Evolutionary conservation across 441 rosid genomes (phyloP).

Genomic region (Adansonia gregorii): DNA sequence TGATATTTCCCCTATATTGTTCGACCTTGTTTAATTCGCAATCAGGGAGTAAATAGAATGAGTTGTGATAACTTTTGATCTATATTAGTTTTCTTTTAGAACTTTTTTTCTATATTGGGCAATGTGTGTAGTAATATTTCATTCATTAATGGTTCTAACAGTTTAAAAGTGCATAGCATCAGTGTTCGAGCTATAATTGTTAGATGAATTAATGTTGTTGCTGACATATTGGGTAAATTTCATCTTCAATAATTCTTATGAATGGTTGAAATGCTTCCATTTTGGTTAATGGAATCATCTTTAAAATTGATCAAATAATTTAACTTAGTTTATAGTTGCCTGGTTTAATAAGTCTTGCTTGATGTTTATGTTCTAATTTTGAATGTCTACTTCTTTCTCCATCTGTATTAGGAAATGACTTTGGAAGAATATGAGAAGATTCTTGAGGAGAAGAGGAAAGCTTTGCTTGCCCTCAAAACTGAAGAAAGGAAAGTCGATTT

Average conservation of each 20-base stretch:
- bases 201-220: neutral
- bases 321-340: neutral
- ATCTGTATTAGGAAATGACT: constrained; percentile 67
- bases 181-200: neutral
- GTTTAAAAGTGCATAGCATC: neutral
- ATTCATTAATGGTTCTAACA: neutral
- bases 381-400: neutral
- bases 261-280: neutral
- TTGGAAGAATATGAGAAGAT: constrained; percentile 90
- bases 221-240: neutral
- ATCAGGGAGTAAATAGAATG: neutral
- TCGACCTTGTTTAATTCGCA: neutral
- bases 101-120: neutral
- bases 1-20: neutral
- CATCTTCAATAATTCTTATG: neutral
- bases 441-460: constrained; percentile 81
- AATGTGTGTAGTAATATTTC: neutral
- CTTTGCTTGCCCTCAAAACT: constrained; percentile 56
- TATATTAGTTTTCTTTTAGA: neutral
- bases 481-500: constrained; percentile 80
- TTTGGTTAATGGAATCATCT: neutral
- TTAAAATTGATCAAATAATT: neutral
- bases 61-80: neutral
- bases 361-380: constrained; percentile 1
- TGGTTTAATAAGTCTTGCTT: neutral